A percentile compares a stretch with the other conserved stretches of the same genome.
These are phyloP conservation scores for Linderniella brevidens DNA, from an alignment of 257 asterid species.

Conservation along the genomic window DNA sequence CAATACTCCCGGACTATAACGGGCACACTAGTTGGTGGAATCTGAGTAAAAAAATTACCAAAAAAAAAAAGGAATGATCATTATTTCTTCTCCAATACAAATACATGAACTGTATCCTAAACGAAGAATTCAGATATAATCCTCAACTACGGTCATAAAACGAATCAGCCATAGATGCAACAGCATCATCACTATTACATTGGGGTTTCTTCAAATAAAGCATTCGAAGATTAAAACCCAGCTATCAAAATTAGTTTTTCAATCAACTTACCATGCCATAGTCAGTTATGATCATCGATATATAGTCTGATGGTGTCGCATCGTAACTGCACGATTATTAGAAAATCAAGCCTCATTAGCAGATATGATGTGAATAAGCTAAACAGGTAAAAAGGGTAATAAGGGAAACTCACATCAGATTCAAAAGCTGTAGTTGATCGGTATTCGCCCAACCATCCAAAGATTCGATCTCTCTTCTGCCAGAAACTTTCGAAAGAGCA, in stretches of 20 bases:
- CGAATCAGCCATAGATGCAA: no score
- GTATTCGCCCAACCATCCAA: slow-evolving; percentile 41
- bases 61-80: no score
- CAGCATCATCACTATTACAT: no score
- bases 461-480: slow-evolving; percentile 25
- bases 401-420: slow-evolving; percentile 41
- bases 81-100: no score
- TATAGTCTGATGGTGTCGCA: slow-evolving; percentile 72
- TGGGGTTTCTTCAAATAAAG: background rate
- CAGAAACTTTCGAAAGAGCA: slow-evolving; percentile 41
- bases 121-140: no score
- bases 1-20: slow-evolving; percentile 81
- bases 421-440: slow-evolving; percentile 50
- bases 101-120: no score
- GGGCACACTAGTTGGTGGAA: slow-evolving; percentile 93
- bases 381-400: slow-evolving; percentile 5
- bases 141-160: no score
- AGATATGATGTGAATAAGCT: slow-evolving; percentile 1
- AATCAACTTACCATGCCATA: slow-evolving; percentile 72
- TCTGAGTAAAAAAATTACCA: slow-evolving; percentile 33
- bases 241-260: background rate
- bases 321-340: slow-evolving; percentile 44
- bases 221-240: background rate
- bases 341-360: slow-evolving; percentile 10
- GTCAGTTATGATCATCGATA: slow-evolving; percentile 74